Percentiles rank a stretch among this genome's conserved stretches.
Evolutionary conservation across 176 grass and related monocot genomes (phyloP).

Genomic region (Thalia dealbata): DNA sequence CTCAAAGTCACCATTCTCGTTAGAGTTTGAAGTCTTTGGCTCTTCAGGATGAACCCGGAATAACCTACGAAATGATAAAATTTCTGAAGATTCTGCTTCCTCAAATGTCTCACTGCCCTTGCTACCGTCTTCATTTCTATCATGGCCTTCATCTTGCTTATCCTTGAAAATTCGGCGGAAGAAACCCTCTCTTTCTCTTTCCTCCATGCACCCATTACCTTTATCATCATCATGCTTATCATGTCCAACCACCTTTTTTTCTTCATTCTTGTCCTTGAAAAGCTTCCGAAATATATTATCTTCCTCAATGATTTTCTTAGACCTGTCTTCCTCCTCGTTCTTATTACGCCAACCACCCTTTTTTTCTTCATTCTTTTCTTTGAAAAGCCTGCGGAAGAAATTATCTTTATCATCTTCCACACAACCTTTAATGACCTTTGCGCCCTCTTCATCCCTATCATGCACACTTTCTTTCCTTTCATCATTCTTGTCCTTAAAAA

Average conservation of each 20-base stretch:
- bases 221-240: conserved; percentile 63
- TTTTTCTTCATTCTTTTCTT: conserved; percentile 83
- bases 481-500: conserved; percentile 19
- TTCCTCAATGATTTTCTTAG: conserved; percentile 41
- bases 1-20: conserved; percentile 52
- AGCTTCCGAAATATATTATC: conserved; percentile 75
- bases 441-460: conserved; percentile 33
- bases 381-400: conserved; percentile 68
- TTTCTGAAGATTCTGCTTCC: conserved; percentile 72
- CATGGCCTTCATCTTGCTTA: conserved; percentile 40
- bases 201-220: conserved; percentile 39
- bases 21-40: conserved; percentile 34
- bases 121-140: conserved; percentile 49
- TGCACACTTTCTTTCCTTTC: conserved; percentile 30
- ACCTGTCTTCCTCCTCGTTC: conserved; percentile 38
- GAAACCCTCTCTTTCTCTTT: conserved; percentile 90
- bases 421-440: conserved; percentile 13
- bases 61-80: conserved; percentile 82
- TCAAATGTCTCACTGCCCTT: conserved; percentile 41
- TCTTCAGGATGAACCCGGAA: conserved; percentile 95
- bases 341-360: conserved; percentile 40
- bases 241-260: conserved; percentile 49
- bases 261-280: conserved; percentile 99
- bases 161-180: conserved; percentile 79
- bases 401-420: conserved; percentile 62